Percentiles rank a stretch among this genome's conserved stretches.
These are phyloP conservation scores for Aspergillus flavus DNA, from an alignment of 2,329 filamentous ascomycete species.

Conservation along the genomic window DNA sequence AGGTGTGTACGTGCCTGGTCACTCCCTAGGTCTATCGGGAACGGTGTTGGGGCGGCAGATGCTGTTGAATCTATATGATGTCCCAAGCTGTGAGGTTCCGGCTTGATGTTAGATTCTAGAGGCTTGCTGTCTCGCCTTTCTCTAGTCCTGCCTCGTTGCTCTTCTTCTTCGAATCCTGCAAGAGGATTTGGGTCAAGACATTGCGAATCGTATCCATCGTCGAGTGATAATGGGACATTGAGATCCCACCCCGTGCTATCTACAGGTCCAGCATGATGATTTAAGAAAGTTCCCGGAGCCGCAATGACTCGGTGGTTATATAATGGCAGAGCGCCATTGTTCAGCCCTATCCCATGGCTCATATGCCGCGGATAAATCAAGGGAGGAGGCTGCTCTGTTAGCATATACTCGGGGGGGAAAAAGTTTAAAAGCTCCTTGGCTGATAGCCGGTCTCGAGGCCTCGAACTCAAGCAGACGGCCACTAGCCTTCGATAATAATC, in stretches of 20 bases:
- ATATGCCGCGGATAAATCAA: conserved; percentile 17
- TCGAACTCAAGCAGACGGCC: conserved; percentile 72
- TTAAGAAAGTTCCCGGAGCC: conserved; percentile 16
- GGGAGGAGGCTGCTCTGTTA: conserved; percentile 19
- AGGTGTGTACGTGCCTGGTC: not conserved
- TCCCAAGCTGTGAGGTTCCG: not conserved
- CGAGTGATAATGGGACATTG: conserved; percentile 3
- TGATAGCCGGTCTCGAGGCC: conserved; percentile 71
- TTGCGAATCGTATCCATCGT: conserved; percentile 1
- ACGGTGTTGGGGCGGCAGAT: not conserved
- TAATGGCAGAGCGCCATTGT: conserved; percentile 21
- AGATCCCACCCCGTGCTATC: conserved; percentile 6
- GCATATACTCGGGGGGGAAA: conserved; percentile 58
- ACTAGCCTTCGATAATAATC: conserved; percentile 78
- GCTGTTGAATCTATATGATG: not conserved
- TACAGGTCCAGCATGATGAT: conserved; percentile 15
- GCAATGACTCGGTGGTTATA: conserved; percentile 20
- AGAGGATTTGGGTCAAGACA: not conserved
- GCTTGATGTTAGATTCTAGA: not conserved
- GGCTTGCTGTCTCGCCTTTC: conserved; percentile 5
- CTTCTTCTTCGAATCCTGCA: not conserved
- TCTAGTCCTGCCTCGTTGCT: not conserved
- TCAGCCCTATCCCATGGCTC: conserved; percentile 23
- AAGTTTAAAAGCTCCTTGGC: conserved; percentile 70
- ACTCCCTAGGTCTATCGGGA: not conserved